Percentiles rank a stretch among this genome's conserved stretches.
Evolutionary conservation across 2,329 filamentous ascomycete genomes (phyloP).

Genomic region (Aspergillus transmontanensis): DNA sequence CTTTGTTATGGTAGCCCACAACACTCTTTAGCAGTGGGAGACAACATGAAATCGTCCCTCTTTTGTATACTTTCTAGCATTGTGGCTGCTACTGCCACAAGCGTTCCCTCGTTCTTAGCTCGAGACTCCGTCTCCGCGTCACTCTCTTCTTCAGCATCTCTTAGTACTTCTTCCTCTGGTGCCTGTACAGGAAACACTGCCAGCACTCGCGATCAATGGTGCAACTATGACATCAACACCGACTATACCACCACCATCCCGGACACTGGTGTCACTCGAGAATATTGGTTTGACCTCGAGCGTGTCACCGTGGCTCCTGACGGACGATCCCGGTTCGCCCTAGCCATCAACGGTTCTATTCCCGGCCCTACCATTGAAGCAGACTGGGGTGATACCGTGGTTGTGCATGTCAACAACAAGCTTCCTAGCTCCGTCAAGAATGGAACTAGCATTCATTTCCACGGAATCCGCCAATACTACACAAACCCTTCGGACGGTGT

Average conservation of each 20-base stretch:
- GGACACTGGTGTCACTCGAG: conserved; percentile 16
- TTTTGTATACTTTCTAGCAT: background rate
- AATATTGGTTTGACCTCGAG: conserved; percentile 23
- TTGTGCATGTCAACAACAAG: conserved; percentile 59
- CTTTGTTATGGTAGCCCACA: background rate
- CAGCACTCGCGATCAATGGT: conserved; percentile 31
- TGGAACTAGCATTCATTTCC: conserved; percentile 35
- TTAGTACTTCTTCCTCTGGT: background rate
- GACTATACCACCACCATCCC: conserved; percentile 33
- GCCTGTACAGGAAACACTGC: conserved; percentile 26
- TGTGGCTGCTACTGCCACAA: background rate
- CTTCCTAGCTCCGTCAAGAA: conserved; percentile 30
- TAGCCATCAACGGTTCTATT: conserved; percentile 65
- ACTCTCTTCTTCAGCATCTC: background rate
- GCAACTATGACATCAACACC: conserved; percentile 34
- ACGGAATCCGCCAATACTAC: conserved; percentile 36
- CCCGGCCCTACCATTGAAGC: conserved; percentile 69
- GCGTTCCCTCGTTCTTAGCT: background rate
- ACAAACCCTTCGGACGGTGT: conserved; percentile 37
- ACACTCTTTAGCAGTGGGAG: background rate
- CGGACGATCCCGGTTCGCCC: conserved; percentile 41
- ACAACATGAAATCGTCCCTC: background rate
- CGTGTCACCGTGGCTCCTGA: conserved; percentile 20
- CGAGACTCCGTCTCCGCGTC: background rate
- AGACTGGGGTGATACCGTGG: conserved; percentile 62